phyloP scores from a whole-genome alignment of 2,329 filamentous ascomycete species.

The Fusarium abutilonis region DNA sequence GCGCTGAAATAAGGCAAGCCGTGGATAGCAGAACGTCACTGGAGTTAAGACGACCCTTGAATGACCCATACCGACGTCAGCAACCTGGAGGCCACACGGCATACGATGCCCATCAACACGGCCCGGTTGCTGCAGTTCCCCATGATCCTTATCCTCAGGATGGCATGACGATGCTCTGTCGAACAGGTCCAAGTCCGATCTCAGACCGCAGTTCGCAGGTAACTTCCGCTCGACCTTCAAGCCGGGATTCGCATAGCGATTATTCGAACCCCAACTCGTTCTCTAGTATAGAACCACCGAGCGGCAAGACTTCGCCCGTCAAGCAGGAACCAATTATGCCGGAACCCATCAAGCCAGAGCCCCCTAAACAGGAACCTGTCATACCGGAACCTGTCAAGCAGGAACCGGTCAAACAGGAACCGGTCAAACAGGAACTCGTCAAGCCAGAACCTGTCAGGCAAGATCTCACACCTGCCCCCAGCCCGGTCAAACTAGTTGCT shows the following conservation, averaged over 20 bases:
- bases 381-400: neutral
- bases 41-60: slow-evolving; percentile 40
- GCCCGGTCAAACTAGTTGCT: slow-evolving; percentile 72
- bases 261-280: slow-evolving; percentile 89
- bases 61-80: slow-evolving; percentile 41
- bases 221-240: slow-evolving; percentile 77
- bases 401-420: slow-evolving; percentile 46
- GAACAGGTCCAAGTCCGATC: slow-evolving; percentile 74
- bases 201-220: slow-evolving; percentile 63
- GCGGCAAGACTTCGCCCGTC: slow-evolving; percentile 76
- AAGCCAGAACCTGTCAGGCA: neutral
- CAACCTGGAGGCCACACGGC: slow-evolving; percentile 35
- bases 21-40: slow-evolving; percentile 36
- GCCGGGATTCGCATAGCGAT: slow-evolving; percentile 89
- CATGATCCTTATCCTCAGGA: slow-evolving; percentile 95
- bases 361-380: slow-evolving; percentile 63
- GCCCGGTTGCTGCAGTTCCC: slow-evolving; percentile 74
- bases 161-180: slow-evolving; percentile 97
- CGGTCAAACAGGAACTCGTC: slow-evolving; percentile 68
- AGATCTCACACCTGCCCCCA: slow-evolving; percentile 35
- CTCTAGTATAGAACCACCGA: slow-evolving; percentile 83
- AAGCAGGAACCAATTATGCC: slow-evolving; percentile 64
- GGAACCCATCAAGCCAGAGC: slow-evolving; percentile 14
- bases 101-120: slow-evolving; percentile 64
- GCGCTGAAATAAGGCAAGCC: slow-evolving; percentile 31